A percentile compares a stretch with the other conserved stretches of the same genome.
These are phyloP conservation scores for Nakazawaea ernobii DNA, from an alignment of 805 yeast genomes.

Conservation along the genomic window DNA sequence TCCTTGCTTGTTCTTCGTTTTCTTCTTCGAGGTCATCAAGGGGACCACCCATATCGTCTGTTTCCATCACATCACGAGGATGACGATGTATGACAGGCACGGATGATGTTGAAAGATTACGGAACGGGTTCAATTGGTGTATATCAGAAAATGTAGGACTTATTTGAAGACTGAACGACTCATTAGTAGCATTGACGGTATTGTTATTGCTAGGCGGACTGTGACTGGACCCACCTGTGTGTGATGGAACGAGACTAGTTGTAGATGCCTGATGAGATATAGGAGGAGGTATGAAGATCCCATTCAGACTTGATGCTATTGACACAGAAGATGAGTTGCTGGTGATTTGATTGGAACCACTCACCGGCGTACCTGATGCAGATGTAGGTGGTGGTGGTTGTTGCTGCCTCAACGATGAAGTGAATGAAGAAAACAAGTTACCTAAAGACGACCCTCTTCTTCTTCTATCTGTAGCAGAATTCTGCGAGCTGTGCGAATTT, in stretches of 20 bases:
- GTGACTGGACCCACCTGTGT: background rate
- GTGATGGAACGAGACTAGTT: slow-evolving; percentile 3
- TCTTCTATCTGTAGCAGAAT: slow-evolving; percentile 2
- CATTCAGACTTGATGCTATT: background rate
- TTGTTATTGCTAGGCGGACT: background rate
- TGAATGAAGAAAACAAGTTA: slow-evolving; percentile 3
- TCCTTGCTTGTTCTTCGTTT: slow-evolving; percentile 4
- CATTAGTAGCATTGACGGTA: background rate
- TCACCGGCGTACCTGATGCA: too few relatives aligned
- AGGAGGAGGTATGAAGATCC: background rate
- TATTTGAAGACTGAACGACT: background rate
- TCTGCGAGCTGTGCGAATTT: slow-evolving; percentile 3
- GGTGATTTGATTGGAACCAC: background rate
- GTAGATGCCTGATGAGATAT: slow-evolving; percentile 10
- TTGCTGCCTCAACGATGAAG: slow-evolving; percentile 6
- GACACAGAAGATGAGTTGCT: background rate
- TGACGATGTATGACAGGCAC: too few relatives aligned
- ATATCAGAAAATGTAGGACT: slow-evolving; percentile 3
- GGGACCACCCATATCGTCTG: background rate
- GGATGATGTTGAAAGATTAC: slow-evolving; percentile 1
- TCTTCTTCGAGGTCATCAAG: slow-evolving; percentile 4
- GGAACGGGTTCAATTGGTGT: background rate
- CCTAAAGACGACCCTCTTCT: slow-evolving; percentile 11
- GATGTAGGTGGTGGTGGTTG: background rate
- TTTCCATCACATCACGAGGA: background rate